Conservation (phyloP, 2,329 filamentous ascomycete genomes). For the Cryphonectria nitschkei region DNA sequence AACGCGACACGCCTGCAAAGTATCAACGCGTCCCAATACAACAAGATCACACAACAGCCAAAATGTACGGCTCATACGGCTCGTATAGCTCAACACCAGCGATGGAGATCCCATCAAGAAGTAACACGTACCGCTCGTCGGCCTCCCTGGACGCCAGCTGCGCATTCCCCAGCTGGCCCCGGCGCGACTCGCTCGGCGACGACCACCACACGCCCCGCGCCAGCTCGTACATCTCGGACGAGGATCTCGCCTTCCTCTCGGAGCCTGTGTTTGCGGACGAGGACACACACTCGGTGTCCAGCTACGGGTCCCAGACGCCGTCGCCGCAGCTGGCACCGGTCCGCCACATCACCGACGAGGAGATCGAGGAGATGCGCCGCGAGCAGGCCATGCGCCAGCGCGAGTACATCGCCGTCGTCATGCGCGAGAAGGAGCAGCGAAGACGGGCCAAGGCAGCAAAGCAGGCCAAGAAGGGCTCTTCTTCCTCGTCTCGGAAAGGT, state of each 20-base stretch:
- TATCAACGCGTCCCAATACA: too few relatives aligned
- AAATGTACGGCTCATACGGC: conserved; percentile 48
- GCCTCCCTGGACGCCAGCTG: conserved; percentile 49
- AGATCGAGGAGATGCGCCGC: conserved; percentile 54
- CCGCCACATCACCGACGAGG: conserved; percentile 48
- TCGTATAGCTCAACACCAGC: conserved; percentile 54
- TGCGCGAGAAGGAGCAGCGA: conserved; percentile 55
- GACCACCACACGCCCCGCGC: conserved; percentile 46
- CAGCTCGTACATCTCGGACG: conserved; percentile 64
- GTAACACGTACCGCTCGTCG: conserved; percentile 30
- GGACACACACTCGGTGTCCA: conserved; percentile 51
- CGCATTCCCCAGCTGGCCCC: conserved; percentile 64
- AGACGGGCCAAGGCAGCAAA: conserved; percentile 49
- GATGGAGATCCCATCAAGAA: conserved; percentile 49
- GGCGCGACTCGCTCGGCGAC: conserved; percentile 53
- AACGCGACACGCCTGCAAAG: conserved; percentile 3
- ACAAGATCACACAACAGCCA: conserved; percentile 30
- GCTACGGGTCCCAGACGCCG: conserved; percentile 48
- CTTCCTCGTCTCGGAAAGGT: conserved; percentile 42
- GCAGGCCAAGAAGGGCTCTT: conserved; percentile 40
- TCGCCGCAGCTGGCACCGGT: conserved; percentile 39
- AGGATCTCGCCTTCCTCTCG: conserved; percentile 58
- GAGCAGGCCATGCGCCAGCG: conserved; percentile 56
- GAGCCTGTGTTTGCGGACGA: conserved; percentile 56
- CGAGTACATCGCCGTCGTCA: conserved; percentile 54